Conservation (phyloP, 164 flowering plant species). For the Brasenia schreberi region DNA sequence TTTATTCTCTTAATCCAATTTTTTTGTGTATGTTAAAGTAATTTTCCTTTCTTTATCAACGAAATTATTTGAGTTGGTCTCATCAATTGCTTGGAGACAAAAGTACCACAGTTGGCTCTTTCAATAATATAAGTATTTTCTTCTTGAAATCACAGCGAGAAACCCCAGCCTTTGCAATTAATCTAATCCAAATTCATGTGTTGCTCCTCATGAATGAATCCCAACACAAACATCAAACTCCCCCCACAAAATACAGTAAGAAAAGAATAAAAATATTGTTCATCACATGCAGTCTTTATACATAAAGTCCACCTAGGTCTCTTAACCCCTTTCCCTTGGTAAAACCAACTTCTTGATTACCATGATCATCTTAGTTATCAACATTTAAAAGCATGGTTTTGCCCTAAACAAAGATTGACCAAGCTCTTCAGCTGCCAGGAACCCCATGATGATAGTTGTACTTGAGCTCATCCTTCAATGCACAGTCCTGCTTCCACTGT, state of each 20-base stretch:
- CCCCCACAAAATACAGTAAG: not conserved
- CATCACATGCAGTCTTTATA: not conserved
- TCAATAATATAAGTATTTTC: not conserved
- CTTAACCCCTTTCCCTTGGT: not conserved
- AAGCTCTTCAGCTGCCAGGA: no score
- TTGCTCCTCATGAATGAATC: not conserved
- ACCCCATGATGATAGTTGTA: no score
- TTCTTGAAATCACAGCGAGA: not conserved
- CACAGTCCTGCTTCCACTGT: no score
- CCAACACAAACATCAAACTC: not conserved
- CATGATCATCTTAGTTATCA: not conserved
- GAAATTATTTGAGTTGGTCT: not conserved
- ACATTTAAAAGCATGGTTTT: no score
- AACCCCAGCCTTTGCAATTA: not conserved
- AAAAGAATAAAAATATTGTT: not conserved
- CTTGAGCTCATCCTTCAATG: no score
- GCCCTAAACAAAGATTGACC: no score
- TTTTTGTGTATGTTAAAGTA: no score
- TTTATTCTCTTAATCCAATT: no score
- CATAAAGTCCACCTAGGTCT: not conserved
- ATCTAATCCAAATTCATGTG: not conserved
- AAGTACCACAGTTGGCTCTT: not conserved
- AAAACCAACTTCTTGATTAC: not conserved
- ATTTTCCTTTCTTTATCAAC: no score
- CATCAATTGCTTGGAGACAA: not conserved